phyloP scores from a whole-genome alignment of 495 filamentous ascomycete species.

The Poronia punctata region DNA sequence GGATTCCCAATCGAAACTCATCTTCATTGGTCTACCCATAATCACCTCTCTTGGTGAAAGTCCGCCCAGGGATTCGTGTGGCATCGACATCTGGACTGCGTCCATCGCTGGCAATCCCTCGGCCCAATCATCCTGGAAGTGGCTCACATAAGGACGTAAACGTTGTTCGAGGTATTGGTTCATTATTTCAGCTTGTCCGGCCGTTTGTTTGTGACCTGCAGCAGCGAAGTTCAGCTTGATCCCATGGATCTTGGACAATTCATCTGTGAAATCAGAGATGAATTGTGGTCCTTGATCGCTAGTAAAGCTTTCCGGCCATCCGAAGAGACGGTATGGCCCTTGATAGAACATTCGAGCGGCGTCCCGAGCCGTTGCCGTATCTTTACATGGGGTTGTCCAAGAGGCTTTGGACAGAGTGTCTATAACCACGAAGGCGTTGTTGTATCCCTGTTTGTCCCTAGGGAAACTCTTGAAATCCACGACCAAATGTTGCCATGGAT shows the following conservation, averaged over 20 bases:
- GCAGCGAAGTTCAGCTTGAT: not conserved
- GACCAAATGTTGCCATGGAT: not conserved
- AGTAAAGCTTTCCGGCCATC: not conserved
- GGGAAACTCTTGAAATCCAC: constrained; percentile 3
- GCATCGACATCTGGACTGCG: not conserved
- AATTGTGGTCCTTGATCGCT: not conserved
- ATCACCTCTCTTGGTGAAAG: not conserved
- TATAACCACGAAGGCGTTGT: not conserved
- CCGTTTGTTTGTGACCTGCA: not conserved
- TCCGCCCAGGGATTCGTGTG: not conserved
- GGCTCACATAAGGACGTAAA: not conserved
- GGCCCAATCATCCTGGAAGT: constrained; percentile 1
- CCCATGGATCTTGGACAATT: not conserved
- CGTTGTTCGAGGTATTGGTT: not conserved
- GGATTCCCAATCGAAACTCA: not conserved
- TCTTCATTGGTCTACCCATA: not conserved
- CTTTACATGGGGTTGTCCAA: not conserved
- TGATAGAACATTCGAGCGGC: not conserved
- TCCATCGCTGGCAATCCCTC: not conserved
- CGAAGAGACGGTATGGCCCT: not conserved
- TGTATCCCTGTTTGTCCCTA: not conserved
- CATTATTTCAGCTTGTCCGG: not conserved
- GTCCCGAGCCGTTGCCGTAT: not conserved
- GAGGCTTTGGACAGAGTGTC: not conserved
- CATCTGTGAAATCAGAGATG: not conserved